Conservation (phyloP, 1,139 yeast species). For the Kazachstania sp. region DNA sequence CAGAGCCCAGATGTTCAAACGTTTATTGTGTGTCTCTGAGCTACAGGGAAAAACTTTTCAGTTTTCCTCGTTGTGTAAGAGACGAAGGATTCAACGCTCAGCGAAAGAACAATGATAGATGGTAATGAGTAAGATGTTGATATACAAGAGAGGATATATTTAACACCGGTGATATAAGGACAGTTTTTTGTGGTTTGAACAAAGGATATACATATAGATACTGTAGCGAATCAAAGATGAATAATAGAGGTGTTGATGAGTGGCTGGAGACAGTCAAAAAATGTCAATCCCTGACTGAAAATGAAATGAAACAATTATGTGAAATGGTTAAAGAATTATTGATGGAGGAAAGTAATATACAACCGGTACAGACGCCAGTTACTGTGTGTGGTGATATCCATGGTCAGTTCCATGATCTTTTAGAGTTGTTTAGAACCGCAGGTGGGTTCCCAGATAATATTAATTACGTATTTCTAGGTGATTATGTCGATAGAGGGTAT, state of each 20-base stretch:
- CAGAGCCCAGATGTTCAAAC: too few relatives aligned
- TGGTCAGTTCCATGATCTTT: slow-evolving; percentile 92
- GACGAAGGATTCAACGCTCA: too few relatives aligned
- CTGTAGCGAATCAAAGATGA: not conserved
- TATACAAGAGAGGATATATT: too few relatives aligned
- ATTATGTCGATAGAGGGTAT: slow-evolving; percentile 95
- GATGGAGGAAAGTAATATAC: slow-evolving; percentile 93
- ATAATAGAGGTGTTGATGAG: slow-evolving; percentile 75
- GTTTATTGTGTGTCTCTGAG: not conserved
- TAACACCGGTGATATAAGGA: too few relatives aligned
- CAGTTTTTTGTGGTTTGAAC: too few relatives aligned
- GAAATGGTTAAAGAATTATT: slow-evolving; percentile 83
- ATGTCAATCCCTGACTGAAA: slow-evolving; percentile 81
- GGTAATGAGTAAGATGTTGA: too few relatives aligned
- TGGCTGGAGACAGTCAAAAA: slow-evolving; percentile 93
- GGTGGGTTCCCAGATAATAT: slow-evolving; percentile 85
- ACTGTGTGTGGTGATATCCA: slow-evolving; percentile 98
- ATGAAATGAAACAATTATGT: slow-evolving; percentile 93
- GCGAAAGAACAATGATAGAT: too few relatives aligned
- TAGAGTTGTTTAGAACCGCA: slow-evolving; percentile 83
- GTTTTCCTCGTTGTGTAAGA: too few relatives aligned
- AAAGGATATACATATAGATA: not conserved
- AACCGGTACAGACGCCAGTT: slow-evolving; percentile 95
- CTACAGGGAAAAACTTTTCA: not conserved
- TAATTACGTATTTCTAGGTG: slow-evolving; percentile 82